Conservation (phyloP, 2,329 filamentous ascomycete species). For the Cercospora beticola region DNA sequence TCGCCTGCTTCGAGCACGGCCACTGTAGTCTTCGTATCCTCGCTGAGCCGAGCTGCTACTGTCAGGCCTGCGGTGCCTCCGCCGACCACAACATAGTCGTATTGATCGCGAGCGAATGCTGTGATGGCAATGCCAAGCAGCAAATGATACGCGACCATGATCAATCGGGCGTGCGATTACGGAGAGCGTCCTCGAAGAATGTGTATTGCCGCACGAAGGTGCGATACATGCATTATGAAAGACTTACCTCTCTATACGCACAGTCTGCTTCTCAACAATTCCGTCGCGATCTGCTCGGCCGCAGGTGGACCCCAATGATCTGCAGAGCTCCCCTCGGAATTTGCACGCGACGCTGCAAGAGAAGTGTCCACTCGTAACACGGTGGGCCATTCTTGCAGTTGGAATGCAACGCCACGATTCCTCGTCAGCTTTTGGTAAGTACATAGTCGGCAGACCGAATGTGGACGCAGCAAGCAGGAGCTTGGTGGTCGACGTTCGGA, state of each 20-base stretch:
- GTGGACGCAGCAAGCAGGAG: not conserved
- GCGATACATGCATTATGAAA: not conserved
- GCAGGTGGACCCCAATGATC: not conserved
- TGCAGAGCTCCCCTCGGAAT: not conserved
- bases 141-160: not conserved
- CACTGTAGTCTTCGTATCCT: constrained; percentile 26
- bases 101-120: not conserved
- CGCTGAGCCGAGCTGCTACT: constrained; percentile 29
- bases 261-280: not conserved
- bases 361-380: not conserved
- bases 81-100: constrained; percentile 3
- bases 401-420: not conserved
- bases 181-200: not conserved
- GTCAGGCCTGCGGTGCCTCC: constrained; percentile 30
- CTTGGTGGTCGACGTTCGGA: not conserved
- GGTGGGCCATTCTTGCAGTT: not conserved
- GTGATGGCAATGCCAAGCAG: not conserved
- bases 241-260: not conserved
- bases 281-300: not conserved
- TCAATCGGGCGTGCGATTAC: not conserved
- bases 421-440: not conserved
- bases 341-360: not conserved
- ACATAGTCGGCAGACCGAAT: not conserved
- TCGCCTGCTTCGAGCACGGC: constrained; percentile 36
- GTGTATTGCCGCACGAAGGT: not conserved